phyloP scores from a whole-genome alignment of 2,329 filamentous ascomycete species.

The Xylaria sp. region DNA sequence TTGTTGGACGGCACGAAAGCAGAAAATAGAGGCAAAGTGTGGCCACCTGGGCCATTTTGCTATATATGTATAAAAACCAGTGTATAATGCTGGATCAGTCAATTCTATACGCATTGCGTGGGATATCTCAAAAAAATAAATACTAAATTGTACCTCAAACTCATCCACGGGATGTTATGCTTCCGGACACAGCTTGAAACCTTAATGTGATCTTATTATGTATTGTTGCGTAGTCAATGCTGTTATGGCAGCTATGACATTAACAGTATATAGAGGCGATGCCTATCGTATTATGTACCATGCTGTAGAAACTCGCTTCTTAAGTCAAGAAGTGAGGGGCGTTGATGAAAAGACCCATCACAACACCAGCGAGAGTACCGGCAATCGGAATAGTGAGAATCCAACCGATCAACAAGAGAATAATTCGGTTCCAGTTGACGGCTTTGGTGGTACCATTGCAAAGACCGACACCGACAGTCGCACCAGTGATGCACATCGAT shows the following conservation, averaged over 20 bases:
- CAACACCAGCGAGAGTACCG: slow-evolving; percentile 58
- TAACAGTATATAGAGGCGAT: neutral
- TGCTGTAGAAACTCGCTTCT: neutral
- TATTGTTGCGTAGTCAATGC: neutral
- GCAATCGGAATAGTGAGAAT: slow-evolving; percentile 68
- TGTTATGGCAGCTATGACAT: neutral
- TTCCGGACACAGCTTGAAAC: neutral
- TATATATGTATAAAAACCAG: neutral
- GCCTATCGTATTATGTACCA: slow-evolving; percentile 3
- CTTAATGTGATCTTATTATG: neutral
- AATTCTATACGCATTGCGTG: slow-evolving; percentile 11
- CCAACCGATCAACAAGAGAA: slow-evolving; percentile 70
- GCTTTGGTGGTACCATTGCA: slow-evolving; percentile 75
- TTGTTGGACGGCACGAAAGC: neutral
- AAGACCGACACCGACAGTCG: slow-evolving; percentile 77
- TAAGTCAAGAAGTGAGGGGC: slow-evolving; percentile 57
- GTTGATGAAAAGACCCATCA: slow-evolving; percentile 60
- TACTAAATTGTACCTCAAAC: neutral
- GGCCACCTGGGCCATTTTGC: neutral
- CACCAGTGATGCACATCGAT: slow-evolving; percentile 80
- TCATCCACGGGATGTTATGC: slow-evolving; percentile 5
- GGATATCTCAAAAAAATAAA: slow-evolving; percentile 14
- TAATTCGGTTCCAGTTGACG: slow-evolving; percentile 77
- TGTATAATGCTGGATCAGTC: slow-evolving; percentile 2
- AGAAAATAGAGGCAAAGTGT: neutral